Evolutionary conservation across 23 red algal genomes (phyloP), one percentile per base, ranked within the genome.

Genomic region (Gracilaria gracilis): DNA sequence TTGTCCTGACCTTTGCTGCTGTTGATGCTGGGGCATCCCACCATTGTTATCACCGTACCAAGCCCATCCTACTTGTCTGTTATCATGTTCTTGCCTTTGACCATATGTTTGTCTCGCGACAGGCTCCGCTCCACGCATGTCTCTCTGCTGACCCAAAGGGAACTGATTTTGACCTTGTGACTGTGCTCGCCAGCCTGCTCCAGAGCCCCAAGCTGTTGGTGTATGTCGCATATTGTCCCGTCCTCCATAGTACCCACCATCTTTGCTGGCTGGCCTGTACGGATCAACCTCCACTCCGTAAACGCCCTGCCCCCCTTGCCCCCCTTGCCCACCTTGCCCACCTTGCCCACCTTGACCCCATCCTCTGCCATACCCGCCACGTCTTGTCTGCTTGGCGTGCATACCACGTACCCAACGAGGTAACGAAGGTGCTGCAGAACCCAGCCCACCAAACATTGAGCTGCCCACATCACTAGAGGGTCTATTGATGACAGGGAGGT

Each of bases 401-500:
- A 77, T 75, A 31, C 78, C 58, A 29, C 79, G 73, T 7, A 78
- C 75, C 74, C 50, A 74, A 17, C 55, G 87, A 20, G 47, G 35
- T 25, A 67, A 38, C 1, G 32, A 32, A 38, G 48, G n/a, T 33
- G 76, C 25, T 32, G 57, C 57, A 61, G 69, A 35, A 14, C 42
- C 79, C 7, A 92, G 28, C 12, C 64, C 51, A n/a, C 89, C 89
- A 83, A 83, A 84, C 80, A 92, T 92, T 23, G 34, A 58, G 14
- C 40, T 57, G 20, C 49, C 88, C 29, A 49, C 79, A 24, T 62
- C 53, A 25, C 33, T 49, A 14, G 35, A 14, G 34, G 80, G 78
- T 21, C 79, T 20, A 27, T 83, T 83, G 89, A 92, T 92, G 14
- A 84, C 38, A n/a, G 78, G 89, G 36, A 46, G 28, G 47, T 84